Evolutionary conservation across 1,284 basidiomycete genomes (phyloP).

Genomic region (Xanthoconium separans): DNA sequence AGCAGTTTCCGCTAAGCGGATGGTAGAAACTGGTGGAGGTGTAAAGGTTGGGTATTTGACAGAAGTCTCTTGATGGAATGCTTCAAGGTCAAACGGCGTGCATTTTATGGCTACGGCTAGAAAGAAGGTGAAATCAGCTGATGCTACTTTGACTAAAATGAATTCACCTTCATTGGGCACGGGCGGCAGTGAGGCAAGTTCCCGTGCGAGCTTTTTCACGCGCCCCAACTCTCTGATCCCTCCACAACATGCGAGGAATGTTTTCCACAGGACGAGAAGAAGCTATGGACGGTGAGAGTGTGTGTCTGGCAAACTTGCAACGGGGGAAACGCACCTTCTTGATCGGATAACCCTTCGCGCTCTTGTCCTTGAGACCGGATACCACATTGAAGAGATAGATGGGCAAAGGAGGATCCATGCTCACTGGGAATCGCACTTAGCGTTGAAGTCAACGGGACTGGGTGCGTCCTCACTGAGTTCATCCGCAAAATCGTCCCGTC

Average conservation of each 20-base stretch:
- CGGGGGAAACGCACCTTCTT: slow-evolving; percentile 72
- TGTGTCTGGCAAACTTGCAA: background rate
- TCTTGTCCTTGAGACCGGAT: slow-evolving; percentile 88
- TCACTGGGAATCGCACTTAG: slow-evolving; percentile 59
- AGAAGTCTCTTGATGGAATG: slow-evolving; percentile 84
- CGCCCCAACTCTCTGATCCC: slow-evolving; percentile 85
- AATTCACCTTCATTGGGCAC: slow-evolving; percentile 61
- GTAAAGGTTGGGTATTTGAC: slow-evolving; percentile 94
- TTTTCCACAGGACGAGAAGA: slow-evolving; percentile 96
- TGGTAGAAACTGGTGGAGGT: slow-evolving; percentile 46
- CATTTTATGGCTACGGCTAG: slow-evolving; percentile 71
- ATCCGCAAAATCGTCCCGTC: slow-evolving; percentile 90
- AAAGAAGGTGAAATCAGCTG: slow-evolving; percentile 2
- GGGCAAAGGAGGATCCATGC: slow-evolving; percentile 90
- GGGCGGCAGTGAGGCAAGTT: slow-evolving; percentile 70
- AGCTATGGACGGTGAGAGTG: slow-evolving; percentile 52
- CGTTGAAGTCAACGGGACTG: slow-evolving; percentile 6
- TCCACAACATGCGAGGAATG: slow-evolving; percentile 88
- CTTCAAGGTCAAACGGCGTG: slow-evolving; percentile 84
- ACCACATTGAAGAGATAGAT: slow-evolving; percentile 91
- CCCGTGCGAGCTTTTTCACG: slow-evolving; percentile 84
- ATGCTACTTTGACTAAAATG: background rate
- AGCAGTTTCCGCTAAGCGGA: slow-evolving; percentile 25
- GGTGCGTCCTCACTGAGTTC: slow-evolving; percentile 78
- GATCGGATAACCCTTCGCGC: slow-evolving; percentile 92